Base-by-base conservation (phyloP, 2,329 filamentous ascomycete species). In the Trichoderma brevicompactum region DNA sequence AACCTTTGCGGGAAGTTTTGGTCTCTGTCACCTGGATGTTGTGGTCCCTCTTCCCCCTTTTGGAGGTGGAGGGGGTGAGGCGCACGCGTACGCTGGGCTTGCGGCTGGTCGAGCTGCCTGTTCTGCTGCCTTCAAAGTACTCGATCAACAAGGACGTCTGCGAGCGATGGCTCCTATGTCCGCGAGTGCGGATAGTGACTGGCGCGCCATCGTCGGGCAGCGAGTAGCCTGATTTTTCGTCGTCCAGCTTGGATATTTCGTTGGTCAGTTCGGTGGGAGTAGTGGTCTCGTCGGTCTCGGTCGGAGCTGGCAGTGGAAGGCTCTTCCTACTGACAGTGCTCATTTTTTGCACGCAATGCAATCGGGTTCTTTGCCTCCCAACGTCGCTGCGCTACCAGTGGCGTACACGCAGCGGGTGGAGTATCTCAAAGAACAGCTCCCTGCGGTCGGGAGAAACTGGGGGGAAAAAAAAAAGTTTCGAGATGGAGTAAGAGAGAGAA, bases 71-170 rank as follows among this genome's bases (percentile, higher is more conserved):
- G 13, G 94, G 94, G 13, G 92, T 96, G 68, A 97, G 85, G 79
- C 87, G 85, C 78, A 91, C 83, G 74, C 85, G 86, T 62, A 97
- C 92, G 75, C 92, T 96, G 12, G 94, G 93, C 71, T 91, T 89
- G 72, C 90, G 89, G 71, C 87, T 85, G 71, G 82, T 82, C 65
- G 85, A 80, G 48, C 79, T 75, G 69, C 82, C 81, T 65, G 83
- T 78, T 64, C 92, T 94, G 68, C 89, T 87, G 70, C 88, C 91
- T 79, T 97, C 94, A 74, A 96, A 97, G 78, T 96, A 97, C 79
- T 97, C 94, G 73, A 97, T 97, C 72, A 97, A 83, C 70, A 97
- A 83, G 65, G 92, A 96, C 43, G 94, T 96, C 80, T 96, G 93
- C 52, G 92, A 96, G 72, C 86, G 79, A 74, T 81, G 85, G 68